Evolutionary conservation across 495 filamentous ascomycete species (phyloP).

Genomic region (Trichoderma reesei): DNA sequence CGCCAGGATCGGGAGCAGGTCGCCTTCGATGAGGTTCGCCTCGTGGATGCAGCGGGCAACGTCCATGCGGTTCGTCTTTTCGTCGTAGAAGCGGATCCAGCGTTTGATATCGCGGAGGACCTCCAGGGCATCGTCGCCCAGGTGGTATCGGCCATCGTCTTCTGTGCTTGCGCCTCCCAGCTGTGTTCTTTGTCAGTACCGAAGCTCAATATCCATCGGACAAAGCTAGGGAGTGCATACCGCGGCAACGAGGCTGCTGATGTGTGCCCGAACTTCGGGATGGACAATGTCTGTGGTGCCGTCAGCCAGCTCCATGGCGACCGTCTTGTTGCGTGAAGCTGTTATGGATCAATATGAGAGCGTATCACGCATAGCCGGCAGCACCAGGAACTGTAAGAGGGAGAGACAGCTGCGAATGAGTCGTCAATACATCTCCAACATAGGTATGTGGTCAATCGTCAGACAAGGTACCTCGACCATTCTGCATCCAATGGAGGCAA

Average conservation of each 20-base stretch:
- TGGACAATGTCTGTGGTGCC: constrained; percentile 54
- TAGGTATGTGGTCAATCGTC: neutral
- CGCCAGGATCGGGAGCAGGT: constrained; percentile 82
- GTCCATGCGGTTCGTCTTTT: constrained; percentile 88
- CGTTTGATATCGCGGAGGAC: constrained; percentile 85
- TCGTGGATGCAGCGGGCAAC: constrained; percentile 89
- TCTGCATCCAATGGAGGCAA: neutral
- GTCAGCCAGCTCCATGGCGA: constrained; percentile 42
- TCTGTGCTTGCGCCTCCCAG: constrained; percentile 79
- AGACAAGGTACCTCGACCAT: no score
- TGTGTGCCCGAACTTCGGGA: constrained; percentile 80
- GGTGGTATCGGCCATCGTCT: constrained; percentile 64
- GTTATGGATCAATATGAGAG: neutral
- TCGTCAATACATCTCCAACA: neutral
- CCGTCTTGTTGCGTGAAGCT: neutral
- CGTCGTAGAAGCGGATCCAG: constrained; percentile 93
- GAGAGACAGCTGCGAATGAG: no score
- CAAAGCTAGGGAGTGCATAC: constrained; percentile 40
- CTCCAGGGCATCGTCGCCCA: constrained; percentile 88
- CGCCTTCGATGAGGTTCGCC: constrained; percentile 81
- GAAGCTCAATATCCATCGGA: no score
- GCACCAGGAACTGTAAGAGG: neutral
- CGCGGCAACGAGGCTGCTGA: constrained; percentile 84
- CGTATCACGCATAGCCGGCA: neutral
- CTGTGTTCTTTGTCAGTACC: constrained; percentile 30